Conservation (phyloP, 192 early-diverging fungal species). For the Linnemannia hyalina region DNA sequence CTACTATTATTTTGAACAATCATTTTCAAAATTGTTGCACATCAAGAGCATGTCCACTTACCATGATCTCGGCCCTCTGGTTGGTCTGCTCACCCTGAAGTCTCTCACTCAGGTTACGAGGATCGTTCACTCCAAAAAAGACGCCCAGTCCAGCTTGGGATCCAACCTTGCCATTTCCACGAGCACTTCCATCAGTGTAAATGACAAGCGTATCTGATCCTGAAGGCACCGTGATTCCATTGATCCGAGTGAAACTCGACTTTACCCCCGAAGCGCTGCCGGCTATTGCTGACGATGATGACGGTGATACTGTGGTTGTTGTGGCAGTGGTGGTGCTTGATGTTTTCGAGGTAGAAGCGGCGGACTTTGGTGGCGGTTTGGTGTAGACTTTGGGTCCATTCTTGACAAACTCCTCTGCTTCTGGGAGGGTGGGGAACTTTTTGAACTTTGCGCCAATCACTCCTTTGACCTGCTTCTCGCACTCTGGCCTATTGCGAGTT, state of each 20-base stretch:
- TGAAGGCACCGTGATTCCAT: slow-evolving; percentile 20
- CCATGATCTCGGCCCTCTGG: slow-evolving; percentile 79
- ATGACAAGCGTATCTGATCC: slow-evolving; percentile 56
- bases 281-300: background rate
- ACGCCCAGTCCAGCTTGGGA: slow-evolving; percentile 90
- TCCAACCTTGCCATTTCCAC: slow-evolving; percentile 72
- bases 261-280: background rate
- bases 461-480: slow-evolving; percentile 65
- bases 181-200: slow-evolving; percentile 89
- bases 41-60: slow-evolving; percentile 16
- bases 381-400: slow-evolving; percentile 31
- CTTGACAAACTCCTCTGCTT: slow-evolving; percentile 67
- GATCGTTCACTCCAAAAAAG: slow-evolving; percentile 80
- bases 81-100: slow-evolving; percentile 74
- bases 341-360: background rate
- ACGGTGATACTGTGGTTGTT: background rate
- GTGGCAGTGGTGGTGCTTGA: background rate
- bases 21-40: background rate
- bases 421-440: slow-evolving; percentile 66
- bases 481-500: slow-evolving; percentile 67
- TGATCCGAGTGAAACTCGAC: slow-evolving; percentile 9
- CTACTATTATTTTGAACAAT: background rate
- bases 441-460: slow-evolving; percentile 72
- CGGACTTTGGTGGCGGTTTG: slow-evolving; percentile 10
- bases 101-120: slow-evolving; percentile 73